These are phyloP conservation scores for Geotrichum phurueaensis DNA, from an alignment of 1,139 yeast genomes.

Conservation along the genomic window DNA sequence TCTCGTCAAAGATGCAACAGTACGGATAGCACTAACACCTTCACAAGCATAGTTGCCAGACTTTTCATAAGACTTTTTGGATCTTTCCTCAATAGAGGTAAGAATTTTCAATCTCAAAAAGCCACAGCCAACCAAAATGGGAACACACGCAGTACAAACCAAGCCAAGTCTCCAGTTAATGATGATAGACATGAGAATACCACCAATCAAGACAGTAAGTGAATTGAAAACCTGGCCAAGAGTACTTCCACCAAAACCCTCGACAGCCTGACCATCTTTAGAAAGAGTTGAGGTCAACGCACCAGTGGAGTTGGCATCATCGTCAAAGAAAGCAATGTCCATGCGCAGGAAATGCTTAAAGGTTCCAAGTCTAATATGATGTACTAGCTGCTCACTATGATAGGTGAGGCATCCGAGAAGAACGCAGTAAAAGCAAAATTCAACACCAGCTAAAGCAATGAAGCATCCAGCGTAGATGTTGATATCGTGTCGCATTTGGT, in stretches of 20 bases:
- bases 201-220: constrained; percentile 61
- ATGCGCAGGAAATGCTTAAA: constrained; percentile 45
- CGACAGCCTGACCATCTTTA: constrained; percentile 78
- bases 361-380: constrained; percentile 31
- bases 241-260: constrained; percentile 81
- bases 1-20: constrained; percentile 37
- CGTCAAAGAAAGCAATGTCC: constrained; percentile 82
- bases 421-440: constrained; percentile 3
- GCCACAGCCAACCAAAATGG: constrained; percentile 67
- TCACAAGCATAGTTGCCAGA: constrained; percentile 38
- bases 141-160: constrained; percentile 56
- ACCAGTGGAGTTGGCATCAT: constrained; percentile 56
- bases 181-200: constrained; percentile 69
- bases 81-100: constrained; percentile 57
- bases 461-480: constrained; percentile 37
- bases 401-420: constrained; percentile 10
- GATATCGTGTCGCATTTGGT: constrained; percentile 36
- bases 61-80: constrained; percentile 36
- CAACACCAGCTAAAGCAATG: constrained; percentile 38
- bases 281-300: constrained; percentile 77
- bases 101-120: constrained; percentile 73
- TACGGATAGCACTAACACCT: constrained; percentile 35
- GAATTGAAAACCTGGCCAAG: constrained; percentile 74
- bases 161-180: constrained; percentile 58
- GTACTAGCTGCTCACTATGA: constrained; percentile 28